phyloP scores from a whole-genome alignment of 768 basidiomycete species.

The Boletus sp. region DNA sequence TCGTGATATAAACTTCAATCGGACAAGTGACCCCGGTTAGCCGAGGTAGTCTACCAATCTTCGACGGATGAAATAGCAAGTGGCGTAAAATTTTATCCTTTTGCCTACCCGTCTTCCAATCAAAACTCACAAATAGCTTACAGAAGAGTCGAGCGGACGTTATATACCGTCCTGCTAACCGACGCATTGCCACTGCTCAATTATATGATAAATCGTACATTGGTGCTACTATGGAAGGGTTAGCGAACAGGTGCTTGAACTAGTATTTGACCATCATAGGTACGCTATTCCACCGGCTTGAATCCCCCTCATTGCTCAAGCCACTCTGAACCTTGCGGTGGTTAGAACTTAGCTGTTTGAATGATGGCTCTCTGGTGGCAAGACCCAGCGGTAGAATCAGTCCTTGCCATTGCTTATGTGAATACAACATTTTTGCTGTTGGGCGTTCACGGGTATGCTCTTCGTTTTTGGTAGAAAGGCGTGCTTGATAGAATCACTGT shows the following conservation, averaged over 20 bases:
- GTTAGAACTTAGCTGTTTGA: not conserved
- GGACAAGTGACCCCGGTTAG: no score
- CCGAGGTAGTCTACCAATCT: no score
- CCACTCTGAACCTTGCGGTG: no score
- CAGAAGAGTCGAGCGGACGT: no score
- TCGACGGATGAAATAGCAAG: no score
- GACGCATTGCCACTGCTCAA: not conserved
- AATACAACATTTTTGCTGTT: slow-evolving; percentile 12
- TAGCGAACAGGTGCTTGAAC: not conserved
- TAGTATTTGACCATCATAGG: not conserved
- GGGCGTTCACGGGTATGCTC: slow-evolving; percentile 20
- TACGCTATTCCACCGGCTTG: no score
- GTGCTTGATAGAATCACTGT: not conserved
- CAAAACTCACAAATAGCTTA: no score
- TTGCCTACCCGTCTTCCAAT: no score
- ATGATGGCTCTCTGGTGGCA: slow-evolving; percentile 20
- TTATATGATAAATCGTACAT: not conserved
- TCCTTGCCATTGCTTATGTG: not conserved
- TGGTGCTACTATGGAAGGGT: not conserved
- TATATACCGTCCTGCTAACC: no score
- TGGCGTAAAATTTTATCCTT: no score
- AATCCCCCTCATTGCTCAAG: not conserved
- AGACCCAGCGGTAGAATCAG: slow-evolving; percentile 8
- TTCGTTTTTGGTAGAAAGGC: not conserved
- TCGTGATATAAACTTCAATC: no score